These are phyloP conservation scores for Arbutus unedo DNA, from an alignment of 148 eudicot species.

Conservation along the genomic window DNA sequence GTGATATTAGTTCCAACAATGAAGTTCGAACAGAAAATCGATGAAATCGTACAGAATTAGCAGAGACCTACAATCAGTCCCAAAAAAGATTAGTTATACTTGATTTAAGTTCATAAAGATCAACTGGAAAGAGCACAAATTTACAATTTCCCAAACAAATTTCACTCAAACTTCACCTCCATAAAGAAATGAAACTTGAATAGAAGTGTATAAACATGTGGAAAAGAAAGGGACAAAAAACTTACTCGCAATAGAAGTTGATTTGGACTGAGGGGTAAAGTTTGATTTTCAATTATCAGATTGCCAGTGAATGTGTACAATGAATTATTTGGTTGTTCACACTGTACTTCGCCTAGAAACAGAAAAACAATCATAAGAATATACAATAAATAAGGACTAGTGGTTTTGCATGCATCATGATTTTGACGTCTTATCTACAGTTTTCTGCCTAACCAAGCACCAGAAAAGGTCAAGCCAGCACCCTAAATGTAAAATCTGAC, in stretches of 20 bases:
- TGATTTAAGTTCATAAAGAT: background rate
- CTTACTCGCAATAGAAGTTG: slow-evolving; percentile 89
- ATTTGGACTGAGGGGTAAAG: slow-evolving; percentile 84
- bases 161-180: background rate
- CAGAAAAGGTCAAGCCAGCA: background rate
- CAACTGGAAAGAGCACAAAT: background rate
- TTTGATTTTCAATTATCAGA: slow-evolving; percentile 79
- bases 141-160: slow-evolving; percentile 3
- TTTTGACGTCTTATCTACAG: background rate
- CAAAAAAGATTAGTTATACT: background rate
- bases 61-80: slow-evolving; percentile 11
- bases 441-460: background rate
- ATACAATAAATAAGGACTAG: background rate
- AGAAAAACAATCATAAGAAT: slow-evolving; percentile 11
- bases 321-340: slow-evolving; percentile 98
- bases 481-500: background rate
- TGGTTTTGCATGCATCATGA: background rate
- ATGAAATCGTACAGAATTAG: background rate
- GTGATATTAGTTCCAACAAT: slow-evolving; percentile 6
- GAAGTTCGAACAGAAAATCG: background rate
- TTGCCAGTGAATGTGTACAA: slow-evolving; percentile 96
- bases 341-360: slow-evolving; percentile 81
- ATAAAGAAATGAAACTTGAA: slow-evolving; percentile 11
- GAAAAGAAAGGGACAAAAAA: slow-evolving; percentile 7
- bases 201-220: background rate